A percentile compares a stretch with the other conserved stretches of the same genome.
These are phyloP conservation scores for Psophocarpus tetragonolobus DNA, from an alignment of 306 rosid species.

Conservation along the genomic window DNA sequence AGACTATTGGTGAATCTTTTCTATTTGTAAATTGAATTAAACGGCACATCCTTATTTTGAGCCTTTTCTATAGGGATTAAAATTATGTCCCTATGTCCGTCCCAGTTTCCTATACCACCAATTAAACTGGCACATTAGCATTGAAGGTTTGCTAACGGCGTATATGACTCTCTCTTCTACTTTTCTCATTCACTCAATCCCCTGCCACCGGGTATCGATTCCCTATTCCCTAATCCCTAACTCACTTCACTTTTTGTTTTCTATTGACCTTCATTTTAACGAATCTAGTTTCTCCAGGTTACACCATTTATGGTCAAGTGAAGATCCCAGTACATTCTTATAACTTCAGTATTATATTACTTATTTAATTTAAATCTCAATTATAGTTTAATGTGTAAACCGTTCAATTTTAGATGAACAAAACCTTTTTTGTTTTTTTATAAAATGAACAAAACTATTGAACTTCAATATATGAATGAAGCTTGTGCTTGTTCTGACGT, in stretches of 20 bases:
- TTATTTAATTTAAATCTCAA: not conserved
- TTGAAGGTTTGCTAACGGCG: too few relatives aligned
- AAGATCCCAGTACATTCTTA: constrained; percentile 68
- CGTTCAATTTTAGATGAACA: not conserved
- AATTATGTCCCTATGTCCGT: too few relatives aligned
- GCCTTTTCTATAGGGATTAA: too few relatives aligned
- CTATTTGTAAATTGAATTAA: constrained; percentile 10
- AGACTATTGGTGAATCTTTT: constrained; percentile 64
- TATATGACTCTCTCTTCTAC: constrained; percentile 47
- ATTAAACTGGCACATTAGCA: too few relatives aligned
- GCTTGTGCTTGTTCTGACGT: not conserved
- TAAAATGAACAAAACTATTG: too few relatives aligned
- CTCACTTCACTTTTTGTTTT: not conserved
- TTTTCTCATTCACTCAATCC: constrained; percentile 61
- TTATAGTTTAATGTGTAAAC: not conserved
- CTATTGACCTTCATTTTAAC: not conserved
- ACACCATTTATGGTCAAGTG: constrained; percentile 86
- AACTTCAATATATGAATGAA: constrained; percentile 20
- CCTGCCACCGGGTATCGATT: constrained; percentile 62
- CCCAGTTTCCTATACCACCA: too few relatives aligned
- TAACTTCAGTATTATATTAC: not conserved
- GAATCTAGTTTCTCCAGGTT: constrained; percentile 48
- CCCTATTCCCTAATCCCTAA: constrained; percentile 21
- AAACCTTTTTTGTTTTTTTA: too few relatives aligned
- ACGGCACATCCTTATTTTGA: not conserved